A percentile compares a stretch with the other conserved stretches of the same genome.
Conservation (phyloP, 768 basidiomycete species). For the Trametes maxima region DNA sequence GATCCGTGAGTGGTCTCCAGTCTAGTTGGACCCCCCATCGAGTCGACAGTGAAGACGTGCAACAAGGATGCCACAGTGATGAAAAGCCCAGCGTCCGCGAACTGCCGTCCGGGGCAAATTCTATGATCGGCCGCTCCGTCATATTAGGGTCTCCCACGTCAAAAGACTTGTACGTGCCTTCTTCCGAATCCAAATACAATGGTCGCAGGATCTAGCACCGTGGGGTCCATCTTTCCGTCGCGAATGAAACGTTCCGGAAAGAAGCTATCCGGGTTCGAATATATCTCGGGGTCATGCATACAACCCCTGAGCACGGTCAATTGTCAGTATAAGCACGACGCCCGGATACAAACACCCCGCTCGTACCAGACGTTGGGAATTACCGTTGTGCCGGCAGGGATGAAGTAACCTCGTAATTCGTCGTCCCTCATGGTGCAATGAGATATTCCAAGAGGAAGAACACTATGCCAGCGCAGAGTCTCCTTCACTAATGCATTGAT, state of each 20-base stretch:
- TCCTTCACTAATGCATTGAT: conserved; percentile 18
- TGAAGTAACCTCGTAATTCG: conserved; percentile 25
- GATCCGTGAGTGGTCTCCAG: conserved; percentile 3
- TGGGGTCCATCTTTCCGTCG: not conserved
- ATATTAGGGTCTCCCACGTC: too few species aligned
- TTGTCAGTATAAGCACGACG: not conserved
- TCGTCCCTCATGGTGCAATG: conserved; percentile 35
- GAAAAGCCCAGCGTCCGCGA: conserved; percentile 7
- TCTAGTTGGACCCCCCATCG: not conserved
- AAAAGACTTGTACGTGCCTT: conserved; percentile 12
- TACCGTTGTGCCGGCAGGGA: conserved; percentile 27
- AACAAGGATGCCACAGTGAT: not conserved
- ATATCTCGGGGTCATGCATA: conserved; percentile 15
- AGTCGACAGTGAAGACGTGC: conserved; percentile 10
- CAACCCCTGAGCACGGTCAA: conserved; percentile 1
- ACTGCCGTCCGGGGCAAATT: conserved; percentile 15
- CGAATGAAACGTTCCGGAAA: conserved; percentile 11
- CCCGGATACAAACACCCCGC: not conserved
- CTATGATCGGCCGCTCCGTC: not conserved
- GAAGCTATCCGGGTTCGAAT: conserved; percentile 20
- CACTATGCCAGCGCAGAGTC: conserved; percentile 16
- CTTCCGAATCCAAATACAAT: conserved; percentile 31
- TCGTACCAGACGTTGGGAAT: conserved; percentile 30
- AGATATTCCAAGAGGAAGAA: conserved; percentile 5
- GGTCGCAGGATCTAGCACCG: conserved; percentile 33